Evolutionary conservation across 805 yeast genomes (phyloP), one percentile per base, ranked within the genome.

Genomic region (Starmerella ratchasimensis): DNA sequence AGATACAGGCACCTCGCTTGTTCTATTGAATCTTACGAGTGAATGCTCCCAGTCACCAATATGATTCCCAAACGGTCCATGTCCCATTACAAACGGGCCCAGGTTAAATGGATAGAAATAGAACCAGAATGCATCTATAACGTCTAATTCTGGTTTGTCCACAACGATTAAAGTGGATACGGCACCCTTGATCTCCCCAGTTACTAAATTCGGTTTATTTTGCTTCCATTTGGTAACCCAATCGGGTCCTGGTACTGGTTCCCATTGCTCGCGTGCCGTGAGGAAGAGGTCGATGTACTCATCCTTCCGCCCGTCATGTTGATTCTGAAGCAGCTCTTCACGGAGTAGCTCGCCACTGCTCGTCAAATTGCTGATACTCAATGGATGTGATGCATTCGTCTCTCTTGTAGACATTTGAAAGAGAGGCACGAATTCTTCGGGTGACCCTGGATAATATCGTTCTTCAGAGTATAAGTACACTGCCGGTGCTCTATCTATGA

Each of bases 31-130:
- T 19, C 98, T 65, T 11, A 84, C 88, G 25, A 88, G 60, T 1
- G 93, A 74, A 57, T 88, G 98, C 51, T 88, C 98, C 98, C 98
- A 88, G 61, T 88, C 98, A 5, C 97, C 98, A 24, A 90, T 74
- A 54, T 88, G 98, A 55, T 88, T 80, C 0, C 98, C 98, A 63
- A 79, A 90, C 0, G 98, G 98, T 0, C 98, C 98, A 26, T 72
- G 70, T 3, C 97, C 97, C 96, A 88, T 84, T 8, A 88, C 96
- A 60, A 76, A 88, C 0, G 98, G 96, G 0, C 98, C 98, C 46
- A 81, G 63, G 55, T 88, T 88, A 63, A 88, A 88, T 2, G 94
- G 78, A 55, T 90, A 88, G 54, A 88, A 88, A 54, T 82, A 86
- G 57, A 88, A 90, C 96, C 97, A 88, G 55, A 72, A 88, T 0